Base-by-base conservation (phyloP, 2,329 filamentous ascomycete species). In the Macroventuria anomochaeta region DNA sequence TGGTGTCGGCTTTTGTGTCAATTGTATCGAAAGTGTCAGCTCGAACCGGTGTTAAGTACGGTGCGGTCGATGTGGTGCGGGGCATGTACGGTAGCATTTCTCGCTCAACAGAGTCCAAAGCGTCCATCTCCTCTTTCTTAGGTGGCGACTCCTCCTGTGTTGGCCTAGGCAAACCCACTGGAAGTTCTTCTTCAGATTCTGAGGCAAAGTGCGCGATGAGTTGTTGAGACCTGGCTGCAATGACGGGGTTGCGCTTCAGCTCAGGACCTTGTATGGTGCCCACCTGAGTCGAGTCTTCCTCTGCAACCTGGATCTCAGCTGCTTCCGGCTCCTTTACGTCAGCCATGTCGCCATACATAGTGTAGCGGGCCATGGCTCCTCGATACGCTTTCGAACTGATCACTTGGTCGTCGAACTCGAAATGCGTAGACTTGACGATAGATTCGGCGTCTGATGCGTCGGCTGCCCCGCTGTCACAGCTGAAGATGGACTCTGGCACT, bases 321-420 rank as follows among this genome's bases (percentile, higher is more conserved):
- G 31, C 23, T 33, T 40, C 28, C 3, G 39, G 37, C 12, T 46
- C 26, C 3, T 55, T 50, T 6, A 20, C 3, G 7, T 49, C 46
- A 33, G 26, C n/a, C 6, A 38, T 20, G 18, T 56, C 46, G 12
- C 21, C 18, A 15, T 48, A 20, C 44, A 57, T 49, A 7, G 50
- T 59, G 38, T 61, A 62, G 7, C 58, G 28, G 23, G 64, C 63
- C 65, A 74, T 67, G 2, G 65, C 68, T 47, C 66, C 61, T 13
- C 62, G 63, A 59, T 73, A 73, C 1, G 64, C 68, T 32, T 61
- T 66, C 12, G 70, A 73, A 41, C 67, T 70, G 37, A 71, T 46
- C 8, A 73, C 60, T 33, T 69, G 60, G 39, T 73, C 66, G 29
- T 73, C 69, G 36, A 74, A 73, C 0, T 63, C 51, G 18, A 73